These are phyloP conservation scores for Otatea glauca DNA, from an alignment of 176 grass and related monocot genomes.

Conservation along the genomic window DNA sequence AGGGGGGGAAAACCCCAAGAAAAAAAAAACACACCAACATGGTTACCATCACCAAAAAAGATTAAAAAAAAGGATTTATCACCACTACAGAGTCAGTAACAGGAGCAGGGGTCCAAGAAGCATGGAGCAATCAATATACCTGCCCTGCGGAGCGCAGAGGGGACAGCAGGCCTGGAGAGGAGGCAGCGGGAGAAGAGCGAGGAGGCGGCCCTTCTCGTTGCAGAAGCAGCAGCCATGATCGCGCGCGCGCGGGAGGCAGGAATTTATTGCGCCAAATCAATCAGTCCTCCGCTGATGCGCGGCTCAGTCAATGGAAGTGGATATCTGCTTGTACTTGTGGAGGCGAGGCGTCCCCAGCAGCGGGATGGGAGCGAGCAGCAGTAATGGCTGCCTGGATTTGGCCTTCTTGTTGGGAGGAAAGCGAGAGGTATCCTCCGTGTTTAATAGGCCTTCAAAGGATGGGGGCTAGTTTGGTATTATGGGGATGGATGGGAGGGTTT, in stretches of 20 bases:
- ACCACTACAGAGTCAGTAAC: neutral
- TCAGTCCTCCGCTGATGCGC: neutral
- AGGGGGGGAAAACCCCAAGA: too few relatives aligned
- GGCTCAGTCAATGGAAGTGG: constrained; percentile 27
- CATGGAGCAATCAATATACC: constrained; percentile 46
- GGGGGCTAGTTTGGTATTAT: neutral
- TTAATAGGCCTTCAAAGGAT: neutral
- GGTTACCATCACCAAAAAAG: neutral
- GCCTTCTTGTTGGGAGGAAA: neutral
- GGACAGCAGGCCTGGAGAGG: constrained; percentile 38
- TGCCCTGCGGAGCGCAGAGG: constrained; percentile 50
- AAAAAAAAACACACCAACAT: neutral
- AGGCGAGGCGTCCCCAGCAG: neutral
- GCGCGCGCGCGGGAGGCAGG: neutral
- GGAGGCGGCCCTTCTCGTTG: constrained; percentile 55
- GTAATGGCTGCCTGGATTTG: constrained; percentile 17
- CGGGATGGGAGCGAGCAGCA: neutral
- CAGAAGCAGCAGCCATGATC: constrained; percentile 38
- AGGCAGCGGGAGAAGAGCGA: constrained; percentile 73
- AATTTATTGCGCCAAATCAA: constrained; percentile 43
- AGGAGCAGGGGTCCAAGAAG: neutral
- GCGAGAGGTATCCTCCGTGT: neutral
- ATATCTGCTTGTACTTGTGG: neutral
- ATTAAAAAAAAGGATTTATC: neutral
- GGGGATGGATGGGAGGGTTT: neutral